These are phyloP conservation scores for Termitomyces sp. DNA, from an alignment of 768 basidiomycete genomes.

Conservation along the genomic window DNA sequence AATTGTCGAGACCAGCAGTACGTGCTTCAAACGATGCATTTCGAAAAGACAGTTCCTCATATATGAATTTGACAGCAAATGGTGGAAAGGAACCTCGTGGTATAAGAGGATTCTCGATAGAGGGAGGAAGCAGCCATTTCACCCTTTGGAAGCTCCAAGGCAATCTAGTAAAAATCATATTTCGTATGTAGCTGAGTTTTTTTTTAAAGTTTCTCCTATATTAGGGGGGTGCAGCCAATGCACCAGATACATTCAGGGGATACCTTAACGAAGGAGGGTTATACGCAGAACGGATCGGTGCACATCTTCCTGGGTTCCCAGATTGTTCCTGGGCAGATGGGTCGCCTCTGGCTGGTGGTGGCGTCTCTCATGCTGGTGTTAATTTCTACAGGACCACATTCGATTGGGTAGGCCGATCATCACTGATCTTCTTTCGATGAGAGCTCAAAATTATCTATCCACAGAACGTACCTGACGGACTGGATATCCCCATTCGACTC, in stretches of 20 bases:
- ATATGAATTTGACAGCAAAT: constrained; percentile 26
- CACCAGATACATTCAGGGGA: constrained; percentile 41
- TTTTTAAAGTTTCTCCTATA: not conserved
- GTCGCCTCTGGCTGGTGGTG: constrained; percentile 22
- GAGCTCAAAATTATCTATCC: not conserved
- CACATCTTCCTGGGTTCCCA: constrained; percentile 43
- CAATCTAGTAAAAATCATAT: constrained; percentile 25
- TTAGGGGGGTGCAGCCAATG: constrained; percentile 30
- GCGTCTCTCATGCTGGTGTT: constrained; percentile 31
- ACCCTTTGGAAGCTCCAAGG: constrained; percentile 38
- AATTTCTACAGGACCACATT: constrained; percentile 42
- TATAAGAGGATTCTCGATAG: constrained; percentile 38
- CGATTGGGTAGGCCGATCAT: constrained; percentile 23
- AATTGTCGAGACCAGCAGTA: constrained; percentile 44
- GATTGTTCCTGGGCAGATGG: constrained; percentile 33
- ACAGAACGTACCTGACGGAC: constrained; percentile 31
- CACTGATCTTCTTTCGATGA: not conserved
- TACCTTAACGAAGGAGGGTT: constrained; percentile 49
- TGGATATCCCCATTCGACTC: constrained; percentile 41
- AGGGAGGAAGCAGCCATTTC: constrained; percentile 34
- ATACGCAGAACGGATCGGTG: constrained; percentile 43
- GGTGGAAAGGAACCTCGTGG: constrained; percentile 46
- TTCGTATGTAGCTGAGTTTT: not conserved
- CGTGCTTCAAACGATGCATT: constrained; percentile 7
- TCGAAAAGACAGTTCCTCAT: not conserved